Evolutionary conservation across 2,329 filamentous ascomycete species (phyloP).

Genomic region (Fusarium musae): DNA sequence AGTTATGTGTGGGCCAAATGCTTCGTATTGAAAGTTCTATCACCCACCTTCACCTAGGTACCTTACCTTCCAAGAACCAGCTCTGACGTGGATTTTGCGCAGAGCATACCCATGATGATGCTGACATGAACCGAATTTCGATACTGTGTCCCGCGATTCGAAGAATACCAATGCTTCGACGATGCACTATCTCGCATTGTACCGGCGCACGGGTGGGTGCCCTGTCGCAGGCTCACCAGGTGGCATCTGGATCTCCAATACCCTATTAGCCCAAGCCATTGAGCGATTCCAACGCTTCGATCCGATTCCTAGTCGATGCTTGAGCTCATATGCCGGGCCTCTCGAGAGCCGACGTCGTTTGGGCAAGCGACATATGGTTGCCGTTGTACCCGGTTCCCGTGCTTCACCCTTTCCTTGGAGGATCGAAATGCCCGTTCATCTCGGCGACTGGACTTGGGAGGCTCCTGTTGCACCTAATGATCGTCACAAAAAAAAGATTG

Average conservation of each 20-base stretch:
- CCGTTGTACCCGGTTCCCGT: conserved; percentile 55
- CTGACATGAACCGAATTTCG: conserved; percentile 12
- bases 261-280: conserved; percentile 48
- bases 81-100: not conserved
- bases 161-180: conserved; percentile 46
- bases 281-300: conserved; percentile 45
- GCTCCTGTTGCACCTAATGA: conserved; percentile 54
- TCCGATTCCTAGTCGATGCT: conserved; percentile 39
- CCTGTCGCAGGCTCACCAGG: conserved; percentile 32
- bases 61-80: not conserved
- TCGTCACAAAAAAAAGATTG: conserved; percentile 39
- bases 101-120: conserved; percentile 16
- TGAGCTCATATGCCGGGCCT: conserved; percentile 62
- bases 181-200: conserved; percentile 44
- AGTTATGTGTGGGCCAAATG: conserved; percentile 2
- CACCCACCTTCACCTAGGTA: not conserved
- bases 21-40: conserved; percentile 11
- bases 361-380: conserved; percentile 65
- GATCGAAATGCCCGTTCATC: conserved; percentile 56
- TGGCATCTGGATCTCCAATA: conserved; percentile 49
- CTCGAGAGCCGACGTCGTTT: conserved; percentile 65
- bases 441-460: conserved; percentile 64
- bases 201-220: conserved; percentile 32
- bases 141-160: not conserved
- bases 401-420: conserved; percentile 58